Base-by-base conservation (phyloP, 164 flowering plant species). In the Tinospora cordifolia region DNA sequence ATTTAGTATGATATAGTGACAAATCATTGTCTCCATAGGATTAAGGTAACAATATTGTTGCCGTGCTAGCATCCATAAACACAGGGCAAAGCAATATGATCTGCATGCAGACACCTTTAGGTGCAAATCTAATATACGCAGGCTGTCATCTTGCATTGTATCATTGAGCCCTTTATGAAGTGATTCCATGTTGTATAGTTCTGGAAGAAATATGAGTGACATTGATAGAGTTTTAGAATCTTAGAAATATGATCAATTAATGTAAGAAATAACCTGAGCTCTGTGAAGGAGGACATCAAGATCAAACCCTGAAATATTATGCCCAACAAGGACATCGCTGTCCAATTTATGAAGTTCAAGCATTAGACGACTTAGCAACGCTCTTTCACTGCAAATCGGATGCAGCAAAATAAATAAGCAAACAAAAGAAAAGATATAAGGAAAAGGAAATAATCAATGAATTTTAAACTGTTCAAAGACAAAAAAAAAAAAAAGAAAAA, bases 231-330 rank as follows among this genome's bases (percentile, higher is more conserved):
- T 41, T 22, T 22, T 13, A 30, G 34, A 66, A 60, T 0, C 41
- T 24, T 13, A 30, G 34, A 66, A 60, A 2, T 59, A 8, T 59
- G 47, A 25, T 62, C 51, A 69, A 27, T 25, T 39, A 17, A 69
- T 26, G 25, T 30, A 26, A 72, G 47, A 72, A 19, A 44, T 58
- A 24, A 95, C 99, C 94, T 90, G 93, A 70, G 87, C 87, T 82
- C 99, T 84, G 75, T 91, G 91, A 51, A 95, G 93, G 63, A 95
- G 97, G 74, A 92, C 85, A 77, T 95, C 99, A 49, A 95, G 83
- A 77, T 95, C 99, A 84, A 92, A 95, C 69, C 98, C 98, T 70
- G 99, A 95, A 64, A 95, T 90, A 74, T 92, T 92, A 81, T 92
- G 98, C 27, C 99, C 98, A 79, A 92, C 95, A 71, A 92, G 89